Evolutionary conservation across 768 basidiomycete genomes (phyloP).

Genomic region (Coprinopsis sp.): DNA sequence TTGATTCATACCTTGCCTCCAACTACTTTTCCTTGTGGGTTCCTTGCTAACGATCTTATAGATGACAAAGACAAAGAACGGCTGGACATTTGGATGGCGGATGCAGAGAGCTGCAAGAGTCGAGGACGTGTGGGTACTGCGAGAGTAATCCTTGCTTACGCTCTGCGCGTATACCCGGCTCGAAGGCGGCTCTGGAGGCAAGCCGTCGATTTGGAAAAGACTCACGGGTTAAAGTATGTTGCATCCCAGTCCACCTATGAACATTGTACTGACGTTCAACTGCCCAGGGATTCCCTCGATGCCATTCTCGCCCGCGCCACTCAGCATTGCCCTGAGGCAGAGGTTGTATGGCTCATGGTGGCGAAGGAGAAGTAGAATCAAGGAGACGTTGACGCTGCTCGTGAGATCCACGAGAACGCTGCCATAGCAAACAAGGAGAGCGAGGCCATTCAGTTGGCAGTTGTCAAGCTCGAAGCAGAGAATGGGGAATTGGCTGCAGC

Average conservation of each 20-base stretch:
- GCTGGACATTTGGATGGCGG: conserved; percentile 84
- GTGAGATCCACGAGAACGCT: conserved; percentile 81
- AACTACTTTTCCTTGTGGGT: too few species aligned
- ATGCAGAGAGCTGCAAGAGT: conserved; percentile 78
- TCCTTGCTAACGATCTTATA: too few species aligned
- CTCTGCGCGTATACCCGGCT: conserved; percentile 87
- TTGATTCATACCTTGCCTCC: too few species aligned
- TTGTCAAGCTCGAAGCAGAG: conserved; percentile 94
- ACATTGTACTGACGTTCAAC: background rate
- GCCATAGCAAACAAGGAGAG: conserved; percentile 96
- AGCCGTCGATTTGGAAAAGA: conserved; percentile 91
- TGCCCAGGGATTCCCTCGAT: conserved; percentile 67
- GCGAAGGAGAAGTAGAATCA: conserved; percentile 96
- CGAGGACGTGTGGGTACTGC: conserved; percentile 78
- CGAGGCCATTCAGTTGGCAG: conserved; percentile 97
- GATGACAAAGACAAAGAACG: conserved; percentile 56
- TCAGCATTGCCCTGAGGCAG: conserved; percentile 89
- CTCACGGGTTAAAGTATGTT: conserved; percentile 72
- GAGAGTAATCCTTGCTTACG: conserved; percentile 85
- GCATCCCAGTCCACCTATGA: background rate
- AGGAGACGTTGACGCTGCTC: conserved; percentile 87
- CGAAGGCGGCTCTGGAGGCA: conserved; percentile 80
- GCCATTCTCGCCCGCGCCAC: conserved; percentile 80
- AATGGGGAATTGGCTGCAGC: conserved; percentile 89
- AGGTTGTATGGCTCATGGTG: conserved; percentile 96